Evolutionary conservation across 192 early-diverging fungal species (phyloP), one percentile per base, ranked within the genome.

Genomic region (Coemansia reversa): DNA sequence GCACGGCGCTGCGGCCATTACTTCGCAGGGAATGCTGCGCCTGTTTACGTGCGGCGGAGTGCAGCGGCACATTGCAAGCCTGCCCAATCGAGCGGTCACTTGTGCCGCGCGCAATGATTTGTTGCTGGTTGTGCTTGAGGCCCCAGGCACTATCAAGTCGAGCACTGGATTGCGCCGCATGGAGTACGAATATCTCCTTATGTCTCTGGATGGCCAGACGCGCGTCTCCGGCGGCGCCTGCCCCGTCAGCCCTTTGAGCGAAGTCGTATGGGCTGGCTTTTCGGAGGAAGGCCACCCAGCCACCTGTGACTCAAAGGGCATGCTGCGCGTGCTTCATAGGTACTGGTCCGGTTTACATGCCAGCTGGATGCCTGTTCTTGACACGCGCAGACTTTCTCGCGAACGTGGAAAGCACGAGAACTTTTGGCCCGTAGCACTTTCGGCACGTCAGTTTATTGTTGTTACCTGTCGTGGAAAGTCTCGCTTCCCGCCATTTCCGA

Each of bases 391-490:
- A 22, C 65, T 69, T 16, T 81, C 84, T 11, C 58, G 51, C 22
- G 56, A 63, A 7, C 48, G 65, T 4, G 66, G 75, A 14, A 76
- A 70, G 53, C 74, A 84, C 62, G 90, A 89, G 60, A 48, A 64
- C 8, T 93, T 91, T 69, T 98, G 96, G 96, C 90, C 94, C 2
- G 86, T 97, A 48, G 94, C 91, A 3, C 65, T 96, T 0, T 84
- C 87, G 5, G 89, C 86, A 30, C 73, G 75, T 32, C 70, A 87
- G 59, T 76, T 96, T 55, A 86, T 92, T 57, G 92, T 87, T 66
- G 75, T 91, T 35, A 84, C 87, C 7, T 89, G 87, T 71, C 88
- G 86, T 16, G 48, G 57, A 52, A 59, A 59, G 55, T 32, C 62
- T 29, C 69, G 67, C 29, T 76, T 67, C 47, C 93, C 94, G 24